Conservation (phyloP, 495 filamentous ascomycete genomes). For the Penicillium salamii region DNA sequence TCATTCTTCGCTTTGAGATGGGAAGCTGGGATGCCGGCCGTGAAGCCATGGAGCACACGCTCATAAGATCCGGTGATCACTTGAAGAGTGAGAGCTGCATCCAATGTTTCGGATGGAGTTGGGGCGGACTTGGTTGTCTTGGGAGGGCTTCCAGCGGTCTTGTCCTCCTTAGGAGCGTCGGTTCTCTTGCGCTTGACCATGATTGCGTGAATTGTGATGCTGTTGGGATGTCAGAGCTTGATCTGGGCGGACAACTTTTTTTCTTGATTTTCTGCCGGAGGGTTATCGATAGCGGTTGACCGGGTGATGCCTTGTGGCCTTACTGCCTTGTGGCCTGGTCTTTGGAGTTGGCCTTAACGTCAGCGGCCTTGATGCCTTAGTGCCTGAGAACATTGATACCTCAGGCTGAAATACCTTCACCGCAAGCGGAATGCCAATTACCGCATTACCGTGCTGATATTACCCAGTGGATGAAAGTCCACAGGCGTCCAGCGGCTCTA, state of each 20-base stretch:
- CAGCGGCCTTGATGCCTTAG: no score
- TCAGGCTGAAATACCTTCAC: slow-evolving; percentile 3
- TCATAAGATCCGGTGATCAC: slow-evolving; percentile 95
- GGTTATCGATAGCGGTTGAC: slow-evolving; percentile 22
- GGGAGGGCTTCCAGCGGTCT: slow-evolving; percentile 23
- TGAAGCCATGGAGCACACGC: slow-evolving; percentile 86
- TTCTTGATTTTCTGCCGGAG: slow-evolving; percentile 20
- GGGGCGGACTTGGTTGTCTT: slow-evolving; percentile 37
- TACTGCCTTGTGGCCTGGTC: no score
- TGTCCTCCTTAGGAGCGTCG: slow-evolving; percentile 32
- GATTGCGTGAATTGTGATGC: slow-evolving; percentile 4
- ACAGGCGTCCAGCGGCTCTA: neutral
- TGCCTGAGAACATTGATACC: neutral
- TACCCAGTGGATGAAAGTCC: neutral
- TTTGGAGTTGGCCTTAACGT: slow-evolving; percentile 3
- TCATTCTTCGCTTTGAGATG: slow-evolving; percentile 21
- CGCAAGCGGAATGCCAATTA: slow-evolving; percentile 16
- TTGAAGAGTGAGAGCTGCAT: slow-evolving; percentile 62
- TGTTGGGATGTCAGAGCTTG: slow-evolving; percentile 12
- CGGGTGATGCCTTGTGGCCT: slow-evolving; percentile 10
- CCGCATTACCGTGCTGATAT: slow-evolving; percentile 9
- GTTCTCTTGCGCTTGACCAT: slow-evolving; percentile 82
- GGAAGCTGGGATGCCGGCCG: slow-evolving; percentile 59
- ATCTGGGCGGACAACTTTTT: slow-evolving; percentile 21
- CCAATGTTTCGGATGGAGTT: slow-evolving; percentile 20